Conservation (phyloP, 345 rosid genomes). For the Dovyalis caffra region DNA sequence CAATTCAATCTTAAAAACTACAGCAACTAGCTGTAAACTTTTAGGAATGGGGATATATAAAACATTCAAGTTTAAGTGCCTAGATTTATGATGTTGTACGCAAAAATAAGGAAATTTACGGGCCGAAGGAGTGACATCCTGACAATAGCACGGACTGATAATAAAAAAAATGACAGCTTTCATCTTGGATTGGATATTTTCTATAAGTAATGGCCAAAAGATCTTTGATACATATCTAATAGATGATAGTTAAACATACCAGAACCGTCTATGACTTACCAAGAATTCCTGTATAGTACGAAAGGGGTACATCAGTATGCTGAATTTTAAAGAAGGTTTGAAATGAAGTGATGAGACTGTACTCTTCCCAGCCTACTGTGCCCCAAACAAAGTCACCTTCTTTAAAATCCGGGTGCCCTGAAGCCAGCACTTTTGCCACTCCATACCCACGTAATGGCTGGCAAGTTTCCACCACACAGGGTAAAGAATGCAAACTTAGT, state of each 20-base stretch:
- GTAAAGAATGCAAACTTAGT: not conserved
- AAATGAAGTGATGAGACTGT: conserved; percentile 36
- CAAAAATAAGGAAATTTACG: not conserved
- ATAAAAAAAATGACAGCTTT: not conserved
- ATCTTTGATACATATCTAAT: too few species aligned
- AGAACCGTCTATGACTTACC: conserved; percentile 32
- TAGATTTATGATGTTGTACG: not conserved
- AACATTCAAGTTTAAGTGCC: not conserved
- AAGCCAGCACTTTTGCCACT: conserved; percentile 57
- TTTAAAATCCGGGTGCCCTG: conserved; percentile 42
- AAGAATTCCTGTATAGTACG: conserved; percentile 60
- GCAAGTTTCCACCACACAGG: not conserved
- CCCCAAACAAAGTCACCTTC: conserved; percentile 60
- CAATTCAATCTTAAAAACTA: not conserved
- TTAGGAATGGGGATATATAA: not conserved
- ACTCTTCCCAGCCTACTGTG: conserved; percentile 62
- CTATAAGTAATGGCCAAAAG: not conserved
- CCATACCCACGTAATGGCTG: conserved; percentile 57
- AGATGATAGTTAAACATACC: not conserved
- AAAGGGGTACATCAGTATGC: conserved; percentile 53
- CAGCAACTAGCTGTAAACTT: not conserved
- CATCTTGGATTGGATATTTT: not conserved
- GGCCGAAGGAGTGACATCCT: not conserved
- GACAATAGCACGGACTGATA: not conserved
- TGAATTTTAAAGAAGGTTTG: conserved; percentile 47